A percentile compares a stretch with the other conserved stretches of the same genome.
These are phyloP conservation scores for Arabis hirsuta DNA, from an alignment of 345 rosid species.

Conservation along the genomic window DNA sequence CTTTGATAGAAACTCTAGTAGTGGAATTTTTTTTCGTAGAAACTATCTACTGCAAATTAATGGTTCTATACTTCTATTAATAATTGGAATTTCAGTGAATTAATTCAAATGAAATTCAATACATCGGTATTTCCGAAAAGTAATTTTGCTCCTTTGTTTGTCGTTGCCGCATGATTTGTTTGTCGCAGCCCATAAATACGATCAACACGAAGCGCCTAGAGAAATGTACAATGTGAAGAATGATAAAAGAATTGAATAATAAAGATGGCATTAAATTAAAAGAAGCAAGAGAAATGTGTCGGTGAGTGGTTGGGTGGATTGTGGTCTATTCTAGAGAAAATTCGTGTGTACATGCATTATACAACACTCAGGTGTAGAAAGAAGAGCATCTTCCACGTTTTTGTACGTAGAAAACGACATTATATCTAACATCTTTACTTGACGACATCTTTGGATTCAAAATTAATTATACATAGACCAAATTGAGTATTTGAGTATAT, in stretches of 20 bases:
- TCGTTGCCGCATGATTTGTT: constrained; percentile 29
- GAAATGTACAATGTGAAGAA: constrained; percentile 1
- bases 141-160: constrained; percentile 1
- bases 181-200: constrained; percentile 5
- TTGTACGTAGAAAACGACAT: constrained; percentile 30
- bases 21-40: too few species aligned
- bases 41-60: too few species aligned
- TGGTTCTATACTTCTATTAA: too few species aligned
- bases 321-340: constrained; percentile 19
- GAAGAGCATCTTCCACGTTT: constrained; percentile 43
- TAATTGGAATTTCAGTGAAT: not conserved
- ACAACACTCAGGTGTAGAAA: constrained; percentile 5
- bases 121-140: constrained; percentile 22
- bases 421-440: constrained; percentile 39
- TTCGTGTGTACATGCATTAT: constrained; percentile 1
- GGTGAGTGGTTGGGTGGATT: constrained; percentile 35
- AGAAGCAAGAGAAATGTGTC: constrained; percentile 32
- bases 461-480: constrained; percentile 20
- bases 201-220: constrained; percentile 12
- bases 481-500: constrained; percentile 3
- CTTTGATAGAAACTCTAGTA: too few species aligned
- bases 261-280: constrained; percentile 22
- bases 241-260: constrained; percentile 14
- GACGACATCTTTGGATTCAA: constrained; percentile 38
- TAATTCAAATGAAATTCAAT: not conserved